Evolutionary conservation across 2,329 filamentous ascomycete genomes (phyloP).

Genomic region (Huntiella savannae): DNA sequence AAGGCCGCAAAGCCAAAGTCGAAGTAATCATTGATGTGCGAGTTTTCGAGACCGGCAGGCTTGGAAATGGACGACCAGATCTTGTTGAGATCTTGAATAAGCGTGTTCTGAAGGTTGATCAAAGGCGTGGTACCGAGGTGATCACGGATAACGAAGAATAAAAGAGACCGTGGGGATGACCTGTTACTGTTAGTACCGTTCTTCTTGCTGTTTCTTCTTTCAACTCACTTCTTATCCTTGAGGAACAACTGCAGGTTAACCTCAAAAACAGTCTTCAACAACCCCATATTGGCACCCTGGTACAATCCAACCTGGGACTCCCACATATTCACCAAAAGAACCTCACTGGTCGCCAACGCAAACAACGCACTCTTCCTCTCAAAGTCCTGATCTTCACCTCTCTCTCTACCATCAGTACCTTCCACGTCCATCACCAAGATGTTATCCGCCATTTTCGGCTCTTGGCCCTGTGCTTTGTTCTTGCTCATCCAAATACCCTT

Average conservation of each 20-base stretch:
- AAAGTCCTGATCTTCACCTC: conserved; percentile 96
- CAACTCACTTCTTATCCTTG: conserved; percentile 58
- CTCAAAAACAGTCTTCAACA: conserved; percentile 97
- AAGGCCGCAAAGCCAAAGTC: conserved; percentile 94
- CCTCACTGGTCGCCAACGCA: conserved; percentile 90
- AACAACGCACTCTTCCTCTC: conserved; percentile 96
- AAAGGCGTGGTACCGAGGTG: conserved; percentile 85
- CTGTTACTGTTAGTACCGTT: neutral
- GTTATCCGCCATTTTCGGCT: conserved; percentile 71
- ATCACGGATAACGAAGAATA: conserved; percentile 98
- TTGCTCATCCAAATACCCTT: conserved; percentile 99
- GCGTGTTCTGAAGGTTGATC: conserved; percentile 70
- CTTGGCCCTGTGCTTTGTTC: conserved; percentile 51
- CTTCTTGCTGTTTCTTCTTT: too few relatives aligned
- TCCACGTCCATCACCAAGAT: conserved; percentile 99
- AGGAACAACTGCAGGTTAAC: conserved; percentile 94
- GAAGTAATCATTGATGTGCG: conserved; percentile 90
- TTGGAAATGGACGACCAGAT: conserved; percentile 92
- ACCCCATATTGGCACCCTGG: conserved; percentile 95
- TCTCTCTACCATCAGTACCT: conserved; percentile 86
- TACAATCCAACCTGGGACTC: conserved; percentile 97
- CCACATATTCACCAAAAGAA: conserved; percentile 97
- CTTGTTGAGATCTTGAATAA: conserved; percentile 75
- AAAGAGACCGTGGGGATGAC: conserved; percentile 68
- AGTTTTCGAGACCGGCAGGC: conserved; percentile 69